These are phyloP conservation scores for Hymenoscyphus occultus DNA, from an alignment of 2,329 filamentous ascomycete species.

Conservation along the genomic window DNA sequence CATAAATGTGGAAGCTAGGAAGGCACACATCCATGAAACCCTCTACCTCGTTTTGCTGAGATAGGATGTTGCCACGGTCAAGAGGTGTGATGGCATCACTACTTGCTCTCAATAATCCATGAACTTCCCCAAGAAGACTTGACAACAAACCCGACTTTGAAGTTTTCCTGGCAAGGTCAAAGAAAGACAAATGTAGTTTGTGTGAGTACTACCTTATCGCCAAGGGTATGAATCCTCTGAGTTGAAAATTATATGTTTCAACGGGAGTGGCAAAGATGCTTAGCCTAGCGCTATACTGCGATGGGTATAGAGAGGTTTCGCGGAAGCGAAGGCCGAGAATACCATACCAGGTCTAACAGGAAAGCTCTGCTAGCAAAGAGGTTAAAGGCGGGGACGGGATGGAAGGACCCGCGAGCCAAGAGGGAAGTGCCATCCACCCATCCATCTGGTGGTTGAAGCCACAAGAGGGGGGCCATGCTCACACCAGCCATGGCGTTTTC, in stretches of 20 bases:
- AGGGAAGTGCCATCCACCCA: slow-evolving; percentile 1
- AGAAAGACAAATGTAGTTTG: not conserved
- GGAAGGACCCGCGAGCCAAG: not conserved
- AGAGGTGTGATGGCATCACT: not conserved
- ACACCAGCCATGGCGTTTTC: not conserved
- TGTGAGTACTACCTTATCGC: not conserved
- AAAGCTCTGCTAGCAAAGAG: not conserved
- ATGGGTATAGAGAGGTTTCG: not conserved
- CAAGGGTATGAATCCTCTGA: not conserved
- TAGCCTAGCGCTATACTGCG: not conserved
- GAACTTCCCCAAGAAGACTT: not conserved
- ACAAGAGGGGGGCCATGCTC: not conserved
- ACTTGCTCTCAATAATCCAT: too few species aligned
- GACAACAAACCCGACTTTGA: not conserved
- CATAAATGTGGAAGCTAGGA: slow-evolving; percentile 2
- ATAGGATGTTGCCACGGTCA: not conserved
- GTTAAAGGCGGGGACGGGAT: not conserved
- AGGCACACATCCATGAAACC: not conserved
- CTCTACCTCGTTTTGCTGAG: not conserved
- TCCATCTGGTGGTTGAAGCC: not conserved
- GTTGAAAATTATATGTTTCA: slow-evolving; percentile 1
- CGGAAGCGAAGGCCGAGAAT: not conserved
- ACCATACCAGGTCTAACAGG: not conserved
- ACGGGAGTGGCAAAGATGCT: not conserved
- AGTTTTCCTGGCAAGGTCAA: not conserved